These are phyloP conservation scores for Podaxis sp. DNA, from an alignment of 768 basidiomycete species.

Conservation along the genomic window DNA sequence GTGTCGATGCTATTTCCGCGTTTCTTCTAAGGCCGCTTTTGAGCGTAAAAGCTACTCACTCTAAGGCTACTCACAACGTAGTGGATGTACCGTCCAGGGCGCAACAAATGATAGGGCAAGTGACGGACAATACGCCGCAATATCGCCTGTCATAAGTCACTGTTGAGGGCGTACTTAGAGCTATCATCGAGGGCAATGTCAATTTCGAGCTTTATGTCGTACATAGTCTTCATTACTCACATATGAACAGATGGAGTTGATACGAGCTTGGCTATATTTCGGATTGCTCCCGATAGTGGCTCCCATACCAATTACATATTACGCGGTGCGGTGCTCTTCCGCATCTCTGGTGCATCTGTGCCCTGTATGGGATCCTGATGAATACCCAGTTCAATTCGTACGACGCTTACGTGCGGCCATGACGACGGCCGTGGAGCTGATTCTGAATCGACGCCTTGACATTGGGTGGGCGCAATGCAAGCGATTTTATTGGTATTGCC, in stretches of 20 bases:
- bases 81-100: slow-evolving; percentile 26
- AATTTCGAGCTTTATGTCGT: slow-evolving; percentile 27
- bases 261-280: neutral
- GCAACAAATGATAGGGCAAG: slow-evolving; percentile 22
- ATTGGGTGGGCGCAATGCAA: slow-evolving; percentile 8
- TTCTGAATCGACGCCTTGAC: slow-evolving; percentile 5
- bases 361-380: neutral
- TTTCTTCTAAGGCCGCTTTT: slow-evolving; percentile 21
- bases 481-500: slow-evolving; percentile 1
- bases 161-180: slow-evolving; percentile 21
- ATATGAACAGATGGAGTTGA: neutral
- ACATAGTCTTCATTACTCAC: slow-evolving; percentile 9
- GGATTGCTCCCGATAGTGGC: neutral
- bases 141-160: slow-evolving; percentile 22
- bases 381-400: slow-evolving; percentile 9
- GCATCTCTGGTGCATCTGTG: neutral
- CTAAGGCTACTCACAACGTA: slow-evolving; percentile 20
- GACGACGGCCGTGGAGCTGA: slow-evolving; percentile 6
- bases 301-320: neutral
- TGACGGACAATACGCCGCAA: slow-evolving; percentile 17
- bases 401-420: neutral
- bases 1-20: neutral
- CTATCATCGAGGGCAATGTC: slow-evolving; percentile 24
- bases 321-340: neutral
- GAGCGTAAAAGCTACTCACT: slow-evolving; percentile 26